Base-by-base conservation (phyloP, 257 asterid species). In the Osmanthus fragrans region DNA sequence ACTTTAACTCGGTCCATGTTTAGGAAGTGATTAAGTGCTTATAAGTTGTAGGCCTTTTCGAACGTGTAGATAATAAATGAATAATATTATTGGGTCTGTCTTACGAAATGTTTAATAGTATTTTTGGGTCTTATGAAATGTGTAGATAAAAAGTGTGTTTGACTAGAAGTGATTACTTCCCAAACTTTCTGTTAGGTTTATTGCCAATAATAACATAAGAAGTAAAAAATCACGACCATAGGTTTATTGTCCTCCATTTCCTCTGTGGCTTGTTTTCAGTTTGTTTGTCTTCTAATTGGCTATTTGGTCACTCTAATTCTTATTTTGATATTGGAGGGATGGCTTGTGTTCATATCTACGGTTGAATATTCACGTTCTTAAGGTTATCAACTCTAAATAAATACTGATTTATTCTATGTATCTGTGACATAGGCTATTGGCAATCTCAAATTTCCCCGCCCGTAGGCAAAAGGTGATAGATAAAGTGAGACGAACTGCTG, bases 381-480 rank as follows among this genome's bases (percentile, higher is more conserved):
- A 63, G 16, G 70, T 66, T 34, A 49, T 63, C 21, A 21, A 12
- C 34, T 74, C 16, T 10, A 27, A 30, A 12, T 33, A 42, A 30
- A 73, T 68, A 74, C 82, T 79, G 73, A 85, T 75, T 69, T 66
- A 73, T 75, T 0, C 29, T 40, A 12, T 65, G 77, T 1, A 2
- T 74, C 77, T 65, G 42, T 86, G 71, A 49, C 76, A 49, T 76
- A 95, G 99, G 33, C 85, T 93, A 64, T 77, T 95, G 32, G 97
- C 97, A 16, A 78, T 96, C 60, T 96, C 97, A 71, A 96, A 92
- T 82, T 92, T 96, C 88, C 92, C 97, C 19, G 80, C 84, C 65
- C 90, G 89, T 72, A 92, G 94, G 85, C 94, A 80, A 82, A 82
- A 71, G 66, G 93, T 87, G 63, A 87, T 89, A 29, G 87, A 90